A percentile compares a stretch with the other conserved stretches of the same genome.
Evolutionary conservation across 768 basidiomycete genomes (phyloP).

Genomic region (Pulveroboletus sp.): DNA sequence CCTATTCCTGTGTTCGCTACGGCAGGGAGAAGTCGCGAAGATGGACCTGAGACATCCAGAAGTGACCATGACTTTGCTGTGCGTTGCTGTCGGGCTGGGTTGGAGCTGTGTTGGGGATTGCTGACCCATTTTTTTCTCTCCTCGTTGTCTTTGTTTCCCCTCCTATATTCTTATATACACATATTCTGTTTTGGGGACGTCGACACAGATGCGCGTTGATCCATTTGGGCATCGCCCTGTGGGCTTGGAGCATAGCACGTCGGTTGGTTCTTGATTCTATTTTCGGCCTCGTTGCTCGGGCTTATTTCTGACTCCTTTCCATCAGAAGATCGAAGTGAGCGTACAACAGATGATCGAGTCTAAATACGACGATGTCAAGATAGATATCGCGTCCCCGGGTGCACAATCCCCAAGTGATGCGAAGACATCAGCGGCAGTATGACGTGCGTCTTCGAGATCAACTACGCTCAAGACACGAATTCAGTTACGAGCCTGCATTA

Average conservation of each 20-base stretch:
- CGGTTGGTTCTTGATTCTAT: conserved; percentile 9
- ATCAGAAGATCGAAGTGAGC: conserved; percentile 16
- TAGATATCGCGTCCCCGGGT: background rate
- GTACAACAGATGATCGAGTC: conserved; percentile 15
- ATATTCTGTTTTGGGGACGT: background rate
- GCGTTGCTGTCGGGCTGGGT: background rate
- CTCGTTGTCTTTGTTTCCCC: background rate
- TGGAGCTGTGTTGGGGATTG: background rate
- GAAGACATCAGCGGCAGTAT: background rate
- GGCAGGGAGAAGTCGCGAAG: background rate
- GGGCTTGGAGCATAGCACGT: background rate
- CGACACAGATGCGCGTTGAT: conserved; percentile 4
- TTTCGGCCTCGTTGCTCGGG: background rate
- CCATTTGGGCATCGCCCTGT: background rate
- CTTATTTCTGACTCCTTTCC: background rate
- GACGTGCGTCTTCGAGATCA: background rate
- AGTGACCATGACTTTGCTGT: background rate
- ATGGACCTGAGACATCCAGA: background rate
- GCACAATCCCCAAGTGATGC: background rate
- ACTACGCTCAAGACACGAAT: too few relatives aligned
- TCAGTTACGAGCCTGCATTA: too few relatives aligned
- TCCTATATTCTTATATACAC: background rate
- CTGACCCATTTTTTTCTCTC: background rate
- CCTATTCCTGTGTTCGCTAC: conserved; percentile 2
- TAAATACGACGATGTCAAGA: conserved; percentile 6